phyloP scores from a whole-genome alignment of 768 basidiomycete genomes.

The Hirschioporus abietinus region DNA sequence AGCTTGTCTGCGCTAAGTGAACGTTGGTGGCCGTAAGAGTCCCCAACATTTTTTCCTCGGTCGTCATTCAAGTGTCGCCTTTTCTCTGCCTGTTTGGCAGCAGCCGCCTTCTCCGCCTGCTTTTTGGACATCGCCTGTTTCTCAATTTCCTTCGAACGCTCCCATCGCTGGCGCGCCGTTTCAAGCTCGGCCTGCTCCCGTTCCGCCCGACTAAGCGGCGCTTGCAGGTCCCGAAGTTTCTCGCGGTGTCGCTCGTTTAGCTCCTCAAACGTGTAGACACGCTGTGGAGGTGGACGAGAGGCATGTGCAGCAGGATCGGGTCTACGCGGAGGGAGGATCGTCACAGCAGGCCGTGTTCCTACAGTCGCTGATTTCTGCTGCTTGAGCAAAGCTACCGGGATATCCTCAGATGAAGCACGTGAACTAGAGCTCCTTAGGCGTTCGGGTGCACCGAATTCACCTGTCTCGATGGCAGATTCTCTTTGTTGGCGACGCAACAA shows the following conservation, averaged over 20 bases:
- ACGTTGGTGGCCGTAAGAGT: slow-evolving; percentile 35
- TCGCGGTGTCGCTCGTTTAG: slow-evolving; percentile 80
- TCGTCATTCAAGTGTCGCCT: slow-evolving; percentile 42
- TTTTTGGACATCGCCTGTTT: slow-evolving; percentile 67
- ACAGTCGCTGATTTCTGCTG: neutral
- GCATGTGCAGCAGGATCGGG: slow-evolving; percentile 34
- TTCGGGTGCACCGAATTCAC: slow-evolving; percentile 21
- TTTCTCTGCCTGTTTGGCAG: slow-evolving; percentile 45
- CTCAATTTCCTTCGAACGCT: slow-evolving; percentile 67
- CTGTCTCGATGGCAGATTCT: slow-evolving; percentile 58
- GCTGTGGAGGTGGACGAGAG: slow-evolving; percentile 41
- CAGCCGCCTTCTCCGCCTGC: slow-evolving; percentile 63
- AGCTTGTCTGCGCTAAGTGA: slow-evolving; percentile 62
- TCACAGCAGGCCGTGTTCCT: slow-evolving; percentile 25
- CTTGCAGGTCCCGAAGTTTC: slow-evolving; percentile 78
- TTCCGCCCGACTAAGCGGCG: slow-evolving; percentile 75
- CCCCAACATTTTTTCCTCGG: slow-evolving; percentile 22
- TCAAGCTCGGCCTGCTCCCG: slow-evolving; percentile 70
- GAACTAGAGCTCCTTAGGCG: neutral
- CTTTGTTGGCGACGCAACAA: slow-evolving; percentile 63
- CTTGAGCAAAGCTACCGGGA: neutral
- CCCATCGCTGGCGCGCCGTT: slow-evolving; percentile 80
- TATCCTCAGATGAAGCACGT: neutral
- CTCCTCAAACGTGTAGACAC: slow-evolving; percentile 81
- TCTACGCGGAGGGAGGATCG: slow-evolving; percentile 41